A percentile compares a stretch with the other conserved stretches of the same genome.
Evolutionary conservation across 192 early-diverging fungal species (phyloP).

Genomic region (Coemansia sp.): DNA sequence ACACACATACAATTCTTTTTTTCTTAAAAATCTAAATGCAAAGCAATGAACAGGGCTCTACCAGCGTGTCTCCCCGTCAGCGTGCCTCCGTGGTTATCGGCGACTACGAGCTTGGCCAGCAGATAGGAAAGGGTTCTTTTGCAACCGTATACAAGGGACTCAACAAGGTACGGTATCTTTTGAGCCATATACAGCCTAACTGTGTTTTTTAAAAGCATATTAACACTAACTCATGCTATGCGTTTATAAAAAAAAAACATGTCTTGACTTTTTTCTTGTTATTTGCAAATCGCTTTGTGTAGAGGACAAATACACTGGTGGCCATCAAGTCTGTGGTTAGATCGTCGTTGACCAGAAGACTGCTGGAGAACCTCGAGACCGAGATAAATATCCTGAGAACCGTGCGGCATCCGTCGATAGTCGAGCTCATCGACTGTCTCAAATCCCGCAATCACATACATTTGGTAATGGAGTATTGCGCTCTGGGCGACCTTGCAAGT

Average conservation of each 20-base stretch:
- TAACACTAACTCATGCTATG: not conserved
- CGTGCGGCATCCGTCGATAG: constrained; percentile 84
- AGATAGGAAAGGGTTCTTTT: constrained; percentile 95
- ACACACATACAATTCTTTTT: not conserved
- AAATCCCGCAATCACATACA: constrained; percentile 94
- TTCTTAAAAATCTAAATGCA: constrained; percentile 26
- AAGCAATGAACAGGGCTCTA: constrained; percentile 30
- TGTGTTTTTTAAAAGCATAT: not conserved
- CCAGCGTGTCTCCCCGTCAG: constrained; percentile 31
- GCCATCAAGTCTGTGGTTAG: constrained; percentile 91
- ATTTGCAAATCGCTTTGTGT: too few species aligned
- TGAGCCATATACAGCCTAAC: not conserved
- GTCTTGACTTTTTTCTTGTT: constrained; percentile 5
- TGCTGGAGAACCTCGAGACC: constrained; percentile 91
- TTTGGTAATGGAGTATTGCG: constrained; percentile 97
- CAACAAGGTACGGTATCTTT: constrained; percentile 60
- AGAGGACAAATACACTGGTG: constrained; percentile 63
- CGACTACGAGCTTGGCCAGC: constrained; percentile 74
- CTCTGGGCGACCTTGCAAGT: constrained; percentile 88
- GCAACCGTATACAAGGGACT: constrained; percentile 87
- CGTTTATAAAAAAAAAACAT: too few species aligned
- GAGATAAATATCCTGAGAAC: constrained; percentile 93
- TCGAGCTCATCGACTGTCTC: constrained; percentile 85
- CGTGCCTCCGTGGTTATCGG: constrained; percentile 65
- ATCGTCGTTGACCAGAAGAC: constrained; percentile 86